Evolutionary conservation across 140 eudicot genomes (phyloP).

Genomic region (Oenanthe javanica): DNA sequence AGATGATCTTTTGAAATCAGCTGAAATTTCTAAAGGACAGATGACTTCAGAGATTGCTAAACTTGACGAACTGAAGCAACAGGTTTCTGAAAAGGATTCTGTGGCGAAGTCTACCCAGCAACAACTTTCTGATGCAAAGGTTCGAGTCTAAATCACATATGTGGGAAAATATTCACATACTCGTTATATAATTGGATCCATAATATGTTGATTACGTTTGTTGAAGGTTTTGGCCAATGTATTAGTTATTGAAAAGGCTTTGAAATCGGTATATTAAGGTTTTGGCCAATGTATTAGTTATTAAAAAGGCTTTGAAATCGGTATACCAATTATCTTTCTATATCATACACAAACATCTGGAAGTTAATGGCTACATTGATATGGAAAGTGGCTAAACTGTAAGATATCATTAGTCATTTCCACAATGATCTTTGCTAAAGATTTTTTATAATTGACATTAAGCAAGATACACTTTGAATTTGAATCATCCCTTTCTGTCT

Average conservation of each 20-base stretch:
- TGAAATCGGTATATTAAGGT: background rate
- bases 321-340: background rate
- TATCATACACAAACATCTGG: background rate
- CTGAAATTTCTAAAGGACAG: constrained; percentile 52
- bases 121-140: constrained; percentile 90
- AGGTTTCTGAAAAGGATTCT: constrained; percentile 57
- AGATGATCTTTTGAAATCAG: constrained; percentile 72
- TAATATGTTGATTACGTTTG: background rate
- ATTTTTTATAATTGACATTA: background rate
- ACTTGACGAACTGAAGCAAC: constrained; percentile 51
- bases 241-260: background rate
- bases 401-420: background rate
- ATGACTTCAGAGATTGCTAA: constrained; percentile 37
- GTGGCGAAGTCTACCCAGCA: constrained; percentile 55
- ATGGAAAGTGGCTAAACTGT: background rate
- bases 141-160: constrained; percentile 13
- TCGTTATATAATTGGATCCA: background rate
- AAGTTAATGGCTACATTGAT: background rate
- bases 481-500: background rate
- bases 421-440: background rate
- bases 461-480: background rate
- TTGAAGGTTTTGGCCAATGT: background rate
- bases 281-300: too few species aligned
- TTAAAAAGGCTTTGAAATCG: too few species aligned
- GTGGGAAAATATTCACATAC: background rate